Conservation (phyloP, 768 basidiomycete genomes). For the Suillus spraguei region DNA sequence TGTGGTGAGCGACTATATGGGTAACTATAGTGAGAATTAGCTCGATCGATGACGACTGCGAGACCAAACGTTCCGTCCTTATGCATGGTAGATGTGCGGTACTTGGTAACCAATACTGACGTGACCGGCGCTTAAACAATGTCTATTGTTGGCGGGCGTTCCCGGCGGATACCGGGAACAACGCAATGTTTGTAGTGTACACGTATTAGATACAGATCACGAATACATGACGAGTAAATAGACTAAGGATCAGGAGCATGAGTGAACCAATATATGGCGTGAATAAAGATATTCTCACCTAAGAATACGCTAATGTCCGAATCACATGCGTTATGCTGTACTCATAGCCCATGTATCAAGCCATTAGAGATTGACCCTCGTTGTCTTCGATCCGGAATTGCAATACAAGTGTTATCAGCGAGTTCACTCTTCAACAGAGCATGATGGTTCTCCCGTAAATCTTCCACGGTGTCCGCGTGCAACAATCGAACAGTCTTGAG, state of each 20-base stretch:
- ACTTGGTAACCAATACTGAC: neutral
- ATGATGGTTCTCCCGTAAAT: slow-evolving; percentile 16
- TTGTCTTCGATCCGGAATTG: slow-evolving; percentile 27
- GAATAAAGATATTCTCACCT: neutral
- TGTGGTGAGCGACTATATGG: neutral
- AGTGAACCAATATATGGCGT: neutral
- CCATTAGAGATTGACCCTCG: slow-evolving; percentile 21
- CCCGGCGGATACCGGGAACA: neutral
- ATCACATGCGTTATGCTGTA: neutral
- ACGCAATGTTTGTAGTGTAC: neutral
- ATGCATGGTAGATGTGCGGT: neutral
- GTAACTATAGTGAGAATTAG: neutral
- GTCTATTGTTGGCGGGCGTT: neutral
- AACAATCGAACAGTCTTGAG: slow-evolving; percentile 25
- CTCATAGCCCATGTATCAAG: slow-evolving; percentile 11
- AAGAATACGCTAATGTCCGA: neutral
- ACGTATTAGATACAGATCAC: neutral
- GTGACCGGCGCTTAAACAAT: neutral
- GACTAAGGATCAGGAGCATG: neutral
- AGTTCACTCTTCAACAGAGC: slow-evolving; percentile 16
- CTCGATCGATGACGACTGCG: neutral
- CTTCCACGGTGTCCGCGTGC: slow-evolving; percentile 18
- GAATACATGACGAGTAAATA: neutral
- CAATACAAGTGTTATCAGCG: slow-evolving; percentile 6
- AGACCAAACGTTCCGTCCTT: too few species aligned